These are phyloP conservation scores for Podila clonocystis DNA, from an alignment of 192 early-diverging fungal species.

Conservation along the genomic window DNA sequence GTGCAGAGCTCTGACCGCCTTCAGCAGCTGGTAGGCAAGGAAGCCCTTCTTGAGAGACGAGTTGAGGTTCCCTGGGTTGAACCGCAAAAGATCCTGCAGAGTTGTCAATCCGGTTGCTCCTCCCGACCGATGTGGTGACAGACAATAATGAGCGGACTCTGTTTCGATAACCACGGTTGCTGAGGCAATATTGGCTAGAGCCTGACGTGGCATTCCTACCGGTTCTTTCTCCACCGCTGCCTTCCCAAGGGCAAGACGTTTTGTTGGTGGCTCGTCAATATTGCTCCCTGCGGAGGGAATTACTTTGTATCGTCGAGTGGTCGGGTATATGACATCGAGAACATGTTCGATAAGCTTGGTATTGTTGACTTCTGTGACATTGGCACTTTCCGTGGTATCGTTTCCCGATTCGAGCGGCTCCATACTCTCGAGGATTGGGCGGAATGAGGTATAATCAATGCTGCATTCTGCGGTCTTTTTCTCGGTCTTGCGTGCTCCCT, in stretches of 20 bases:
- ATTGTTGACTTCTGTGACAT: neutral
- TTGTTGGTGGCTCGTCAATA: constrained; percentile 11
- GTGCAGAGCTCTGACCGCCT: constrained; percentile 60
- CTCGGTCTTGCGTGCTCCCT: neutral
- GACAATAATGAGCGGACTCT: constrained; percentile 58
- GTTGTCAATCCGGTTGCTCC: constrained; percentile 56
- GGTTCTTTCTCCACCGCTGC: constrained; percentile 8
- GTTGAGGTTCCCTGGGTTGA: constrained; percentile 64
- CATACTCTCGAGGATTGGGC: constrained; percentile 36
- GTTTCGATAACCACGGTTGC: constrained; percentile 59
- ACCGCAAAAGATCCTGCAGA: constrained; percentile 65
- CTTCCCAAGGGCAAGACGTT: neutral
- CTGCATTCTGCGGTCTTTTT: neutral
- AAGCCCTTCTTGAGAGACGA: constrained; percentile 71
- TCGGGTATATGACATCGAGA: constrained; percentile 55
- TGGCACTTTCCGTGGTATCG: neutral
- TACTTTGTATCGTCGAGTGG: constrained; percentile 45
- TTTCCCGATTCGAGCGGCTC: neutral
- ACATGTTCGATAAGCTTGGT: constrained; percentile 49
- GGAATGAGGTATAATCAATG: constrained; percentile 25
- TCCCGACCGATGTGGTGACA: constrained; percentile 59
- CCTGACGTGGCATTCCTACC: constrained; percentile 4
- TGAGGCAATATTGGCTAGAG: constrained; percentile 24
- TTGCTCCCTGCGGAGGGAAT: constrained; percentile 12
- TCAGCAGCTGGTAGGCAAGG: constrained; percentile 67